Conservation (phyloP, 352 stramenopile species). For the Globisporangium spiculum region DNA sequence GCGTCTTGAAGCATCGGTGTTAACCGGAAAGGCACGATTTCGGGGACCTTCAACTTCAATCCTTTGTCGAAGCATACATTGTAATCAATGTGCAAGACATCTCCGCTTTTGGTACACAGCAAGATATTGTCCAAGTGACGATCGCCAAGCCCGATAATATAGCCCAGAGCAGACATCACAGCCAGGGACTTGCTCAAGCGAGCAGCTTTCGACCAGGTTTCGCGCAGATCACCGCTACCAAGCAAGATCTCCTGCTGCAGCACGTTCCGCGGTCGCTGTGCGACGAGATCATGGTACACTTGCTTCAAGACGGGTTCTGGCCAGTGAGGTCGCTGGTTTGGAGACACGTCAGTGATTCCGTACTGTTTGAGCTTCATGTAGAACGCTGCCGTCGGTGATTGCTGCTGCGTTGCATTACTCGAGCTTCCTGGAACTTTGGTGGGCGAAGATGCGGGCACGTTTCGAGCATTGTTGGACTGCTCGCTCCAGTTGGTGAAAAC, state of each 20-base stretch:
- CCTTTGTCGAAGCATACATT: conserved; percentile 92
- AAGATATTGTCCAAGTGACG: conserved; percentile 92
- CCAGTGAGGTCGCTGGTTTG: conserved; percentile 66
- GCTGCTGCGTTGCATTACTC: conserved; percentile 19
- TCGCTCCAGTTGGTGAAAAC: conserved; percentile 63
- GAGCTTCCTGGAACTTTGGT: conserved; percentile 2
- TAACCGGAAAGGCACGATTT: conserved; percentile 90
- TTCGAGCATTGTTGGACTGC: conserved; percentile 14
- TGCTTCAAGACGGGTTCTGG: conserved; percentile 53
- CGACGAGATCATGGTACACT: conserved; percentile 66
- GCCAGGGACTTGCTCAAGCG: conserved; percentile 74
- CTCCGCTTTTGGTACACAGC: conserved; percentile 67
- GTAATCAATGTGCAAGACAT: conserved; percentile 92
- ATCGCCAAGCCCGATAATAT: conserved; percentile 88
- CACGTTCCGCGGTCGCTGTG: conserved; percentile 59
- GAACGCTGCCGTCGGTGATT: conserved; percentile 70
- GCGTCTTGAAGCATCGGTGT: conserved; percentile 79
- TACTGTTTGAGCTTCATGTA: conserved; percentile 82
- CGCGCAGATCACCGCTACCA: conserved; percentile 52
- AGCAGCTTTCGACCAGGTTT: conserved; percentile 55
- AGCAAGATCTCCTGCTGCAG: conserved; percentile 61
- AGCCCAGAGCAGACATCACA: conserved; percentile 87
- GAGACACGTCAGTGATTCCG: conserved; percentile 64
- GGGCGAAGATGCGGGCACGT: conserved; percentile 22
- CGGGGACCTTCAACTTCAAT: conserved; percentile 80